Evolutionary conservation across 1,284 basidiomycete species (phyloP).

Genomic region (Tranzscheliella williamsii): DNA sequence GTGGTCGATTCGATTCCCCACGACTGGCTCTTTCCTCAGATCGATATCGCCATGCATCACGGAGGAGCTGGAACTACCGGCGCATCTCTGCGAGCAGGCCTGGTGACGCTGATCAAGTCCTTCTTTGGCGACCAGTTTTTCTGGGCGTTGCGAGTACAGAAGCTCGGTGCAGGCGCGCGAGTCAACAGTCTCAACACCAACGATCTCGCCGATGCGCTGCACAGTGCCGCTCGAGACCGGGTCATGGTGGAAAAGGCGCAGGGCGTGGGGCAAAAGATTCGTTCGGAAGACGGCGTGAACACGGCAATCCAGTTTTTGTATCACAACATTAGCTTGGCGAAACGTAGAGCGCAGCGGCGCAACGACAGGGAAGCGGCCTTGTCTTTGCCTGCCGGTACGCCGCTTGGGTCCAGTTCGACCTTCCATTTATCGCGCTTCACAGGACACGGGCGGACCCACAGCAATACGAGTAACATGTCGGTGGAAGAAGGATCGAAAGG

Average conservation of each 20-base stretch:
- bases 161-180: constrained; percentile 43
- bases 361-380: constrained; percentile 16
- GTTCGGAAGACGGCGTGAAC: constrained; percentile 46
- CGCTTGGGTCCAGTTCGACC: background rate
- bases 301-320: constrained; percentile 48
- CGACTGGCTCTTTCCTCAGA: constrained; percentile 34
- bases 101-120: constrained; percentile 53
- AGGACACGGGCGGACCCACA: constrained; percentile 7
- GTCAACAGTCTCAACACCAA: constrained; percentile 28
- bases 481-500: background rate
- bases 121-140: constrained; percentile 59
- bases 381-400: background rate
- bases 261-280: constrained; percentile 46
- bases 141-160: constrained; percentile 52
- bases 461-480: background rate
- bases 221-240: constrained; percentile 35
- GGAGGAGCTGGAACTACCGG: constrained; percentile 74
- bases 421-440: constrained; percentile 8
- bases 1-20: constrained; percentile 54
- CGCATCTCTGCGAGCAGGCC: constrained; percentile 49
- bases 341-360: constrained; percentile 16
- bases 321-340: constrained; percentile 35
- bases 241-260: constrained; percentile 53
- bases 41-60: constrained; percentile 63
- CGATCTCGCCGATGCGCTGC: constrained; percentile 31